phyloP scores from a whole-genome alignment of 257 asterid genomes.

The Gentiana dahurica region DNA sequence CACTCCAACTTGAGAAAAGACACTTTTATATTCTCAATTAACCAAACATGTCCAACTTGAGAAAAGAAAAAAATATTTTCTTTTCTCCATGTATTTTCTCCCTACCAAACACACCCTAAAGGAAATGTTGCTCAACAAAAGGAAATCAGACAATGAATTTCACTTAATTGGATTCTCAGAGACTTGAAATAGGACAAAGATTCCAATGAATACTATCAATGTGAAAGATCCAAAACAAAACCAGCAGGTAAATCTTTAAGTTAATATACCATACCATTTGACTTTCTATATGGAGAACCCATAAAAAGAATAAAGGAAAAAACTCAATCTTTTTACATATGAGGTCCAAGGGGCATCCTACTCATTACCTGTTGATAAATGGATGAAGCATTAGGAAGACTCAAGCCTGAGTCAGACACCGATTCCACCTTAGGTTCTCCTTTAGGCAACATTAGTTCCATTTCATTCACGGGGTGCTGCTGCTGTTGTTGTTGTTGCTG shows the following conservation, averaged over 20 bases:
- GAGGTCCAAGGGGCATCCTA: constrained; percentile 59
- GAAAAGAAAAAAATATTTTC: too few species aligned
- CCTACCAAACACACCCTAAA: too few species aligned
- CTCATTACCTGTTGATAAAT: constrained; percentile 56
- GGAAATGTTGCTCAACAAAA: too few species aligned
- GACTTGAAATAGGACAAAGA: constrained; percentile 3
- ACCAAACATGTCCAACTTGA: too few species aligned
- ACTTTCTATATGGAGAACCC: constrained; percentile 7
- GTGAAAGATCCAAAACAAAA: not conserved
- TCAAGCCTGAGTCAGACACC: constrained; percentile 33
- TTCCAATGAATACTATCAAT: not conserved
- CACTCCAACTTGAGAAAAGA: too few species aligned
- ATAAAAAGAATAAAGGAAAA: constrained; percentile 9
- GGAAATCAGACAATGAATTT: too few species aligned
- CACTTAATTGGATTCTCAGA: too few species aligned
- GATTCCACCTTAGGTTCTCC: constrained; percentile 52
- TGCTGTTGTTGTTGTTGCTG: not conserved
- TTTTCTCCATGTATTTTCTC: too few species aligned
- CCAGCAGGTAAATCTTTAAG: not conserved
- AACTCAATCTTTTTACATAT: constrained; percentile 31
- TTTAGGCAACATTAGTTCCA: constrained; percentile 42
- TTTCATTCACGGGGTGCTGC: constrained; percentile 19
- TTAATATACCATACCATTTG: not conserved
- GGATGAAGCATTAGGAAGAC: constrained; percentile 27
- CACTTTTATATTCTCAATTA: too few species aligned